Conservation (phyloP, 208 protist genomes). For the Leishmania guyanensis region DNA sequence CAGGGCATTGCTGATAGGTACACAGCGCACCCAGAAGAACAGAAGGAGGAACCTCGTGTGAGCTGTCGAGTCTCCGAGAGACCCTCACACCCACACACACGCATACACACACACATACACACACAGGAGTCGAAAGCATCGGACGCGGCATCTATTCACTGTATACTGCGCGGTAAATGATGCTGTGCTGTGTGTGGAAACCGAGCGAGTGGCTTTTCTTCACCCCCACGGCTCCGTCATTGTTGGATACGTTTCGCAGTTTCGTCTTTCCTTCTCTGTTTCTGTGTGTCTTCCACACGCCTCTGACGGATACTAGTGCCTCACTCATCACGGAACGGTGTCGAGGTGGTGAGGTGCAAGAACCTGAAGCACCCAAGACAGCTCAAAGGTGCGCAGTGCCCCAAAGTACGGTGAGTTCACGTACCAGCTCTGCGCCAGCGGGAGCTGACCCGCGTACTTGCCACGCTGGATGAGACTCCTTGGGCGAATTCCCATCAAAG, state of each 20-base stretch:
- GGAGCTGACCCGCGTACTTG: constrained; percentile 79
- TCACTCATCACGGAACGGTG: neutral
- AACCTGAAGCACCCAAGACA: constrained; percentile 76
- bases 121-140: neutral
- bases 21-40: neutral
- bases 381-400: constrained; percentile 75
- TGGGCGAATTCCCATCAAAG: constrained; percentile 73
- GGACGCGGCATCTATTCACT: neutral
- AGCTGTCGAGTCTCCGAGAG: neutral
- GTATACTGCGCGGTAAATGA: neutral
- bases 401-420: constrained; percentile 84
- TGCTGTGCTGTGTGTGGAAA: neutral
- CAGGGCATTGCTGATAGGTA: neutral
- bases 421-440: constrained; percentile 83
- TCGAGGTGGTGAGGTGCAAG: constrained; percentile 51
- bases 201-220: neutral
- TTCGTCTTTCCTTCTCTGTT: neutral
- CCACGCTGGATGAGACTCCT: constrained; percentile 72
- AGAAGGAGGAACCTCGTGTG: neutral
- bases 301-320: neutral
- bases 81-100: neutral
- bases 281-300: neutral
- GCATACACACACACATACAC: neutral
- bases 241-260: neutral
- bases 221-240: neutral